phyloP scores from a whole-genome alignment of 2,329 filamentous ascomycete species.

The Fusarium annulatum region DNA sequence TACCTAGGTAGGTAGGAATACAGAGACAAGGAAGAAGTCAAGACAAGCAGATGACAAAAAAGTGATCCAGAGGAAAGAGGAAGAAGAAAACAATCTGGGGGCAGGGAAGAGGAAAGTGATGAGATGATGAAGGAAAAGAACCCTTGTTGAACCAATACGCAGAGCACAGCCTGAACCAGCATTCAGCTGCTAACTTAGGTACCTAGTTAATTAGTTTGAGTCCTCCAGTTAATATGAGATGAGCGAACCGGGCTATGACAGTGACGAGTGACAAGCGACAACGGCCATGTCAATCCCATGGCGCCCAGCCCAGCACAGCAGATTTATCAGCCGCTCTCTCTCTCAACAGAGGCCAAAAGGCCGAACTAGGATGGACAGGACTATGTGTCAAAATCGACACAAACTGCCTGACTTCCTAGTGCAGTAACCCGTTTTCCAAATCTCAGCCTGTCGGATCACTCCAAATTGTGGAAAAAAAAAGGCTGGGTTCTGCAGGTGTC shows the following conservation, averaged over 20 bases:
- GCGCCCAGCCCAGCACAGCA: slow-evolving; percentile 12
- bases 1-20: neutral
- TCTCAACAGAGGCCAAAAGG: slow-evolving; percentile 1
- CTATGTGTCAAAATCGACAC: slow-evolving; percentile 21
- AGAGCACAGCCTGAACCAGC: slow-evolving; percentile 8
- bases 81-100: slow-evolving; percentile 9
- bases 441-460: slow-evolving; percentile 32
- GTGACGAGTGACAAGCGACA: slow-evolving; percentile 36
- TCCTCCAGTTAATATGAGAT: slow-evolving; percentile 14
- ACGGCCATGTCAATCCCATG: slow-evolving; percentile 15
- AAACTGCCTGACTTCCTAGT: slow-evolving; percentile 31
- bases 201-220: neutral
- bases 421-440: slow-evolving; percentile 19
- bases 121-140: slow-evolving; percentile 39
- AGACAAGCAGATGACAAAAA: slow-evolving; percentile 18
- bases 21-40: slow-evolving; percentile 8
- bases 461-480: slow-evolving; percentile 19
- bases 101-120: slow-evolving; percentile 19
- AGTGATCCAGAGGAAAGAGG: neutral
- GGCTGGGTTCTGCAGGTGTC: slow-evolving; percentile 31
- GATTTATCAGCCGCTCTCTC: slow-evolving; percentile 46
- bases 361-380: neutral
- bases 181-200: neutral
- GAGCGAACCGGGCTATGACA: slow-evolving; percentile 27
- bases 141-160: slow-evolving; percentile 31